Evolutionary conservation across 2,329 filamentous ascomycete species (phyloP).

Genomic region (Botrytis cinerea): DNA sequence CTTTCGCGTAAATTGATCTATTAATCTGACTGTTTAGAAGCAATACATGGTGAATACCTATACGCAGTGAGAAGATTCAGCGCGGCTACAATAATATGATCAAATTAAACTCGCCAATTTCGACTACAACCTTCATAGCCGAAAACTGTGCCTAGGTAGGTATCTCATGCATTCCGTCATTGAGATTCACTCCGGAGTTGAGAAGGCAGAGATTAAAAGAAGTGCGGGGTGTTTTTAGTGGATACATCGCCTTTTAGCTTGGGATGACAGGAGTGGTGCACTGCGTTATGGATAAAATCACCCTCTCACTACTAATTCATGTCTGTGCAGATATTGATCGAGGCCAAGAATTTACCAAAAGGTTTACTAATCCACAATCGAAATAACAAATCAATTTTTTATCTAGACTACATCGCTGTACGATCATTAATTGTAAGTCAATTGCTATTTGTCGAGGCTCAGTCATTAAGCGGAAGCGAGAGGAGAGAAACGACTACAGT

Average conservation of each 20-base stretch:
- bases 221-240: neutral
- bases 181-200: neutral
- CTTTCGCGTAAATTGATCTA: too few species aligned
- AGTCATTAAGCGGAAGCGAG: neutral
- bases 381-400: neutral
- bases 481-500: neutral
- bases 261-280: too few species aligned
- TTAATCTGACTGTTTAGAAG: too few species aligned
- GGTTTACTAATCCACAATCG: neutral
- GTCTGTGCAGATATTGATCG: neutral
- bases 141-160: neutral
- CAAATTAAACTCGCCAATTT: too few species aligned
- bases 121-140: too few species aligned
- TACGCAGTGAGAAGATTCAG: too few species aligned
- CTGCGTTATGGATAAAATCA: neutral
- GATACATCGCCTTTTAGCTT: neutral
- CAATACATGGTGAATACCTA: too few species aligned
- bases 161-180: neutral
- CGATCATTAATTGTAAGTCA: neutral
- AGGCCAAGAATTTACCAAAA: too few species aligned
- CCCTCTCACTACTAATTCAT: neutral
- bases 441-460: neutral
- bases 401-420: neutral
- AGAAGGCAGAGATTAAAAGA: too few species aligned
- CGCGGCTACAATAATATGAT: too few species aligned